A percentile compares a stretch with the other conserved stretches of the same genome.
phyloP scores from a whole-genome alignment of 2,329 filamentous ascomycete species.

The Myriangium duriaei region DNA sequence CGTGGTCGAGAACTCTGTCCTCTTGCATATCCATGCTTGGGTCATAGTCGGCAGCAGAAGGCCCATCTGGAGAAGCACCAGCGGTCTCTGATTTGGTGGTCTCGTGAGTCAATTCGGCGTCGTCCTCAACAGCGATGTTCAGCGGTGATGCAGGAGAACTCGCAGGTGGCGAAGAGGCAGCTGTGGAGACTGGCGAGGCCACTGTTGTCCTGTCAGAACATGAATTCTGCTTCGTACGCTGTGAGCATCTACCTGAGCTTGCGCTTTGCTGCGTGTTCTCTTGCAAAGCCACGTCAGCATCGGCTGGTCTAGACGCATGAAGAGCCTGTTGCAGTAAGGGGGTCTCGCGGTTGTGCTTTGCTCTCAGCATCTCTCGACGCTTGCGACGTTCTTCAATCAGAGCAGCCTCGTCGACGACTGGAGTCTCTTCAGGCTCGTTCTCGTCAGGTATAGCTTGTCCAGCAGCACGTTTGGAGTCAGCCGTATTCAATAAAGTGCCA shows the following conservation, averaged over 20 bases:
- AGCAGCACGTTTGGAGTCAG: not conserved
- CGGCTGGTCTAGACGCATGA: constrained; percentile 1
- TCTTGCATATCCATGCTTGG: constrained; percentile 80
- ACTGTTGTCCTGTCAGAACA: not conserved
- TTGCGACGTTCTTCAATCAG: constrained; percentile 76
- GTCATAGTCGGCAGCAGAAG: constrained; percentile 88
- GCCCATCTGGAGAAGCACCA: constrained; percentile 51
- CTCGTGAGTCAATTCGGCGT: constrained; percentile 26
- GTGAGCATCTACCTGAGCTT: constrained; percentile 11
- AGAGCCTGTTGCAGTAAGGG: constrained; percentile 12
- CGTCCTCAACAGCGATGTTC: constrained; percentile 28
- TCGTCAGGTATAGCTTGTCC: not conserved
- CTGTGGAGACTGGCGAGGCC: constrained; percentile 5
- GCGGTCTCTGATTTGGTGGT: constrained; percentile 18
- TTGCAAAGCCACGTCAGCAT: not conserved
- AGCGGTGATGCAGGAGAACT: constrained; percentile 25
- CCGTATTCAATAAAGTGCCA: too few species aligned
- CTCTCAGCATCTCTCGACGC: constrained; percentile 70
- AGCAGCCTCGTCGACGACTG: constrained; percentile 61
- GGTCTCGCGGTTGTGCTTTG: constrained; percentile 54
- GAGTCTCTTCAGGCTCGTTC: constrained; percentile 13
- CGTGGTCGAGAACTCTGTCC: constrained; percentile 43
- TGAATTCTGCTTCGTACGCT: not conserved
- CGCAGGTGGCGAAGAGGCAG: constrained; percentile 40
- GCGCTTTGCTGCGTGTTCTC: not conserved